A percentile compares a stretch with the other conserved stretches of the same genome.
Conservation (phyloP, 2,329 filamentous ascomycete genomes). For the Talaromyces sp. region DNA sequence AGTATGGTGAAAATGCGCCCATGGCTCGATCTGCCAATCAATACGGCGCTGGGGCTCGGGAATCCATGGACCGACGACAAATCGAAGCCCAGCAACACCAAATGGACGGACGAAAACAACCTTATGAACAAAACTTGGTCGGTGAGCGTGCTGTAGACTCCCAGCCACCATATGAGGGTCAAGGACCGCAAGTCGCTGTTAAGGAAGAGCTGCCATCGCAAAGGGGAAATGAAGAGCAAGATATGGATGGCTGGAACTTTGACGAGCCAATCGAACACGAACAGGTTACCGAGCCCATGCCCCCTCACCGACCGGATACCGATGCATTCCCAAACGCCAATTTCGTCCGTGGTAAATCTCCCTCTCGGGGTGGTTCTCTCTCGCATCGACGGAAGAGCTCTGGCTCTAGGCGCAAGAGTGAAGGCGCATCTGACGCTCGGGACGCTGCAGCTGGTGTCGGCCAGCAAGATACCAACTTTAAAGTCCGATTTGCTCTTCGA, state of each 20-base stretch:
- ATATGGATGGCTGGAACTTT: conserved; percentile 88
- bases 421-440: conserved; percentile 66
- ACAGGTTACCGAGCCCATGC: conserved; percentile 44
- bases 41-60: conserved; percentile 46
- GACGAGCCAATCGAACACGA: conserved; percentile 69
- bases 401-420: conserved; percentile 66
- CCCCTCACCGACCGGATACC: conserved; percentile 74
- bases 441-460: conserved; percentile 43
- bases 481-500: conserved; percentile 85
- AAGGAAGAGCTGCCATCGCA: conserved; percentile 49
- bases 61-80: conserved; percentile 44
- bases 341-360: conserved; percentile 77
- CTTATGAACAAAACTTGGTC: conserved; percentile 43
- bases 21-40: conserved; percentile 46
- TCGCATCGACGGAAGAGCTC: conserved; percentile 81
- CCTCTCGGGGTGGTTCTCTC: conserved; percentile 64
- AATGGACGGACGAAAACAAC: conserved; percentile 53
- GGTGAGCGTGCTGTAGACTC: conserved; percentile 63
- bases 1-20: conserved; percentile 45
- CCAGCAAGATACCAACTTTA: conserved; percentile 75
- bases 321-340: conserved; percentile 84
- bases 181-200: conserved; percentile 54
- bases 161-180: conserved; percentile 61
- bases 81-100: conserved; percentile 51
- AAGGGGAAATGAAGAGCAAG: conserved; percentile 53